Evolutionary conservation across 257 asterid genomes (phyloP).

Genomic region (Catharanthus roseus): DNA sequence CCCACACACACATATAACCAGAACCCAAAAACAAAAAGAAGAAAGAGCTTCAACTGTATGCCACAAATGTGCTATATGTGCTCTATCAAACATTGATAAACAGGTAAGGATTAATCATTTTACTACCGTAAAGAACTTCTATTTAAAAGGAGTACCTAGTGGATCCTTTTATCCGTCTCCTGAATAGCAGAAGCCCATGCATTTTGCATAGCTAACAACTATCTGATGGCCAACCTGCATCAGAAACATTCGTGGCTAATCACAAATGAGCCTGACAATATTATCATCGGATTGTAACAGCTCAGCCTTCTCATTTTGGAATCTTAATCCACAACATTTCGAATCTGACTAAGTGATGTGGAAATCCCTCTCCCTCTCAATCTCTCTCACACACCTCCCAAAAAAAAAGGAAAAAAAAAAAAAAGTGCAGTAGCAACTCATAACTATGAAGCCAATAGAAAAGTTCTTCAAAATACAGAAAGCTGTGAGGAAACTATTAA

Average conservation of each 20-base stretch:
- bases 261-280: not conserved
- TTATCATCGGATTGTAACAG: not conserved
- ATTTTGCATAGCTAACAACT: conserved; percentile 72
- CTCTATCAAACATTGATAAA: not conserved
- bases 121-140: conserved; percentile 8
- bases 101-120: not conserved
- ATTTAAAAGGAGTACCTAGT: conserved; percentile 56
- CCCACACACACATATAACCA: too few relatives aligned
- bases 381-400: not conserved
- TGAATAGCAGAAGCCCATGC: conserved; percentile 87
- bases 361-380: not conserved
- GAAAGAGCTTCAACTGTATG: not conserved
- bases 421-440: too few relatives aligned
- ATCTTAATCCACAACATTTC: not conserved
- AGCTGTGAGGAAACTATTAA: not conserved
- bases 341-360: not conserved
- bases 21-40: not conserved
- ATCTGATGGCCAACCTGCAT: conserved; percentile 93
- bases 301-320: not conserved
- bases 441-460: not conserved
- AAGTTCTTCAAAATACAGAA: not conserved
- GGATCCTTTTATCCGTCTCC: conserved; percentile 91
- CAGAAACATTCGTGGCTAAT: not conserved
- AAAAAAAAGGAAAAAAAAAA: too few relatives aligned
- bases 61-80: not conserved